phyloP scores from a whole-genome alignment of 2,329 filamentous ascomycete genomes.

The Magnaporthiopsis incrustans region DNA sequence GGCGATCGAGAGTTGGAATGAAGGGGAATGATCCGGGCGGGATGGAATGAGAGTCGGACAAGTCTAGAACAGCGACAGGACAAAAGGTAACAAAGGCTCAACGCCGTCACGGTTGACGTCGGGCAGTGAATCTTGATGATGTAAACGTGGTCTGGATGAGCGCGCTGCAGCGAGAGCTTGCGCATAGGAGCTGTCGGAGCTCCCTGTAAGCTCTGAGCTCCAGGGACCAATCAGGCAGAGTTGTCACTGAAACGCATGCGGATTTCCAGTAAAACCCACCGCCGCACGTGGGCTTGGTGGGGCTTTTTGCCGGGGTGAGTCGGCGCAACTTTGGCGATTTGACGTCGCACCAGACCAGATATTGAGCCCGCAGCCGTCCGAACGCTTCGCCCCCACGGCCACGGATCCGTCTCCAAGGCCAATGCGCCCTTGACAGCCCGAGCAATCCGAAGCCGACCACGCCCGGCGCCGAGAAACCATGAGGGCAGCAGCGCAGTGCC shows the following conservation, averaged over 20 bases:
- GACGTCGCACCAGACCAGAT: no score
- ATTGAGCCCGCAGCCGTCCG: no score
- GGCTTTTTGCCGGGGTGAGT: no score
- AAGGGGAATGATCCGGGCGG: neutral
- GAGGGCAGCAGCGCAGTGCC: conserved; percentile 10
- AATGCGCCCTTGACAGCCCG: neutral
- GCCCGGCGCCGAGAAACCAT: neutral
- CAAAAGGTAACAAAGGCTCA: neutral
- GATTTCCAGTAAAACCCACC: no score
- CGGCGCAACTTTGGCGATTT: neutral
- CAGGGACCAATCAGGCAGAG: neutral
- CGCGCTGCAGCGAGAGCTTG: no score
- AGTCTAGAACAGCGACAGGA: neutral
- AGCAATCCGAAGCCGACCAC: neutral
- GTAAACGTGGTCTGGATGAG: neutral
- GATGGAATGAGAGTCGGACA: neutral
- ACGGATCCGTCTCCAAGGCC: neutral
- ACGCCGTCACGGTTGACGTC: neutral
- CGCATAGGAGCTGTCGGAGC: neutral
- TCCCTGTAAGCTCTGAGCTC: neutral
- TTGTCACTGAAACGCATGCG: neutral
- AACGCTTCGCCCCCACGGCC: neutral
- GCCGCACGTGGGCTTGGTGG: no score
- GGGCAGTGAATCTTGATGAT: neutral
- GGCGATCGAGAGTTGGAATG: neutral